These are phyloP conservation scores for Botrytis fabae DNA, from an alignment of 2,329 filamentous ascomycete genomes.

Conservation along the genomic window DNA sequence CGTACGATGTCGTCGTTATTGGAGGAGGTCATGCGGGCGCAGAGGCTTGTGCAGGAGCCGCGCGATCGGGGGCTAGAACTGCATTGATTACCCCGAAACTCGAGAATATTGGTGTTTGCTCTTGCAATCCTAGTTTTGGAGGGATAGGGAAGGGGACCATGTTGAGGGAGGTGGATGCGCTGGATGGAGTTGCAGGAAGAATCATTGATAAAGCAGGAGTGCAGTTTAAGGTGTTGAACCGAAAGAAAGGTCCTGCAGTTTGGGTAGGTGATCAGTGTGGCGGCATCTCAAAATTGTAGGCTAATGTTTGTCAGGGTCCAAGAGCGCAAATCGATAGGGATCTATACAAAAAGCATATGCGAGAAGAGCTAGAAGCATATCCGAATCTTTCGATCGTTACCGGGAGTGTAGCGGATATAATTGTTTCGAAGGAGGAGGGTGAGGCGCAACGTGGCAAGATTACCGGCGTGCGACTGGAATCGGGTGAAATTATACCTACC, in stretches of 20 bases:
- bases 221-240: conserved; percentile 90
- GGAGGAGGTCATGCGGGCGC: conserved; percentile 94
- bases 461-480: conserved; percentile 81
- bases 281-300: background rate
- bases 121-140: conserved; percentile 94
- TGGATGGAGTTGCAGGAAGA: conserved; percentile 84
- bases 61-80: conserved; percentile 83
- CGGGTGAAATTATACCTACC: conserved; percentile 79
- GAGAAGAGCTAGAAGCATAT: conserved; percentile 76
- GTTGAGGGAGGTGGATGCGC: conserved; percentile 88
- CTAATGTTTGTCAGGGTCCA: conserved; percentile 58
- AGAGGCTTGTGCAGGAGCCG: conserved; percentile 89
- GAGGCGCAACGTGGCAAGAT: conserved; percentile 67
- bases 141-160: conserved; percentile 99
- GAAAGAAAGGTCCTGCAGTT: conserved; percentile 87
- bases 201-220: conserved; percentile 92
- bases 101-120: conserved; percentile 90
- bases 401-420: conserved; percentile 90
- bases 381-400: conserved; percentile 77
- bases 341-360: conserved; percentile 89
- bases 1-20: conserved; percentile 90
- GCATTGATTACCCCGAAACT: conserved; percentile 85
- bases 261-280: conserved; percentile 54
- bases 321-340: conserved; percentile 91
- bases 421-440: conserved; percentile 60